Evolutionary conservation across 768 basidiomycete genomes (phyloP).

Genomic region (Coprinopsis marcescibilis): DNA sequence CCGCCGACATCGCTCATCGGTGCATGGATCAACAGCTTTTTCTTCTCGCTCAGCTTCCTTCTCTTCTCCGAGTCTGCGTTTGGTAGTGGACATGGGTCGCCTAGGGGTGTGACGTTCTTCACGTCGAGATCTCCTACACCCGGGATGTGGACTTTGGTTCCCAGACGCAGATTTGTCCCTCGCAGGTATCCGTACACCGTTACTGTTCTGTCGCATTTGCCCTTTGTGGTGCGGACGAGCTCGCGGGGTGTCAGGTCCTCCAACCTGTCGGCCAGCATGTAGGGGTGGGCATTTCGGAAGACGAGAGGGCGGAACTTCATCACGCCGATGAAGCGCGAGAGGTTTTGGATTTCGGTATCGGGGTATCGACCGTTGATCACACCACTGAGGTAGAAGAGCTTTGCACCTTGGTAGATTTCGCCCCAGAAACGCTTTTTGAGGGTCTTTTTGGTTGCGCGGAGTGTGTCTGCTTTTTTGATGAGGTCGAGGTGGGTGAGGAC

Average conservation of each 20-base stretch:
- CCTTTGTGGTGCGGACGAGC: constrained; percentile 64
- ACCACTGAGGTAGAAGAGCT: constrained; percentile 95
- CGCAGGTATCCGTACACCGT: constrained; percentile 94
- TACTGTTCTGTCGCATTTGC: constrained; percentile 90
- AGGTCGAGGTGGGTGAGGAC: constrained; percentile 95
- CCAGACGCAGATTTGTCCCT: constrained; percentile 74
- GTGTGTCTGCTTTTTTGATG: constrained; percentile 83
- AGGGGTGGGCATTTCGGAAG: constrained; percentile 93
- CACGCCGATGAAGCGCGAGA: constrained; percentile 92
- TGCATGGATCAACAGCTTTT: constrained; percentile 86
- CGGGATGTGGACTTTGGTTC: constrained; percentile 87
- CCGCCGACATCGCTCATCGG: constrained; percentile 99
- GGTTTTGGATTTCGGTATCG: constrained; percentile 92
- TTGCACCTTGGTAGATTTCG: constrained; percentile 97
- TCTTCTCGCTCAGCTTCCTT: constrained; percentile 91
- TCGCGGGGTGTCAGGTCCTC: constrained; percentile 94
- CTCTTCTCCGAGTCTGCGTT: constrained; percentile 87
- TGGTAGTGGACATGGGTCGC: constrained; percentile 96
- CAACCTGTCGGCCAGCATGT: constrained; percentile 89
- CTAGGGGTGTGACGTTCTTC: constrained; percentile 63
- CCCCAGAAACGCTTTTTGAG: constrained; percentile 99
- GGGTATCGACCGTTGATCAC: constrained; percentile 97
- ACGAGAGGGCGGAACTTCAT: constrained; percentile 98
- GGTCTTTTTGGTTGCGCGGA: constrained; percentile 86
- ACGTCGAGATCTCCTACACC: constrained; percentile 89